Percentiles rank a stretch among this genome's conserved stretches.
phyloP scores from a whole-genome alignment of 805 yeast species.

The Torulaspora maleeae region DNA sequence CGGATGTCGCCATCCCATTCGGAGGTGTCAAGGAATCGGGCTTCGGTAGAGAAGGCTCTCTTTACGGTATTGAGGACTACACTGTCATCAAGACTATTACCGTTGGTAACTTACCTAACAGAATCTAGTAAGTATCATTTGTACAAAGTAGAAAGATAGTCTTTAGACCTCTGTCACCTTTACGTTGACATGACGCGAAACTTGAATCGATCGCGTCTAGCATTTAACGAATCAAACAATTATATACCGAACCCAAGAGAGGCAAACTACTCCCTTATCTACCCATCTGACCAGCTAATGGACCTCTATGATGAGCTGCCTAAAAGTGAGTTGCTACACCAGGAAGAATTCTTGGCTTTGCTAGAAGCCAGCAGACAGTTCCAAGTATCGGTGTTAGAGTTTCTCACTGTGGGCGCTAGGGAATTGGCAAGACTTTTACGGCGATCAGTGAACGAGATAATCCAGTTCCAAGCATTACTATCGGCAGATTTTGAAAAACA shows the following conservation, averaged over 20 bases:
- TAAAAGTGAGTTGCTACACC: conserved; percentile 34
- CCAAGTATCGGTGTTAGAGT: conserved; percentile 40
- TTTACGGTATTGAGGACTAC: conserved; percentile 59
- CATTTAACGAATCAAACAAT: neutral
- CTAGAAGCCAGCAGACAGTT: conserved; percentile 28
- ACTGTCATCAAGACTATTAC: conserved; percentile 49
- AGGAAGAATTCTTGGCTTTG: conserved; percentile 32
- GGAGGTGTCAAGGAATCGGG: conserved; percentile 67
- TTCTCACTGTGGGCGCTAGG: conserved; percentile 37
- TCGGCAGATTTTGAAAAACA: conserved; percentile 18
- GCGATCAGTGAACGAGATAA: conserved; percentile 35
- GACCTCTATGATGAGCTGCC: conserved; percentile 43
- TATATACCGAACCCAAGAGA: neutral
- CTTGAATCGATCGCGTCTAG: neutral
- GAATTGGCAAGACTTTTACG: conserved; percentile 36
- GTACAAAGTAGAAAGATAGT: too few relatives aligned
- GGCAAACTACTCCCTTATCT: neutral
- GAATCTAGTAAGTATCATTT: neutral
- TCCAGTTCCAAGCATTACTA: conserved; percentile 23
- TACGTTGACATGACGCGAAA: neutral
- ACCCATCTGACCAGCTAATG: conserved; percentile 25
- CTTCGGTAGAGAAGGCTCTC: conserved; percentile 65
- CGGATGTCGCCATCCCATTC: conserved; percentile 54
- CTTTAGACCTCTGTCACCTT: too few relatives aligned
- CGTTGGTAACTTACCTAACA: conserved; percentile 39